phyloP scores from a whole-genome alignment of 106 monocot species.

The Amphibolis antarctica region DNA sequence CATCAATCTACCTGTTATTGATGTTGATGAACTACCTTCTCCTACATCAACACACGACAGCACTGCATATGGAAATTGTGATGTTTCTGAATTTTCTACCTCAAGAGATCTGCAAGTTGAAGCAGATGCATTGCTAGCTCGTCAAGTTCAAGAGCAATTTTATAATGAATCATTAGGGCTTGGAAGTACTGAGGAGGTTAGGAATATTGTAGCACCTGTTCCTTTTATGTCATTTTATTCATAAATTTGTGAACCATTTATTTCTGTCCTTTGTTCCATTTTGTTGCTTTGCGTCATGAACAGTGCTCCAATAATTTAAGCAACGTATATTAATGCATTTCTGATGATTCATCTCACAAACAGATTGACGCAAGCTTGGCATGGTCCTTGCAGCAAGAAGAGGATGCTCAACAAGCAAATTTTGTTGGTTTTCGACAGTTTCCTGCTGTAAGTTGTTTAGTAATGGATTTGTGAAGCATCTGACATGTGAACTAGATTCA shows the following conservation, averaged over 20 bases:
- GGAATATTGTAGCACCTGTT: too few relatives aligned
- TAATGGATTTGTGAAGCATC: background rate
- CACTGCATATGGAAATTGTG: background rate
- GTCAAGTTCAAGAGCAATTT: slow-evolving; percentile 74
- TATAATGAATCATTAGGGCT: slow-evolving; percentile 38
- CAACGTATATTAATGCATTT: background rate
- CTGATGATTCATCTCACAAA: background rate
- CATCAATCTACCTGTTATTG: slow-evolving; percentile 26
- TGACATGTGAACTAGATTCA: too few relatives aligned
- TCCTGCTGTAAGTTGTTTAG: slow-evolving; percentile 9
- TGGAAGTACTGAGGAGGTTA: slow-evolving; percentile 39
- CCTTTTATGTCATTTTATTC: background rate
- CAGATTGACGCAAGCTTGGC: slow-evolving; percentile 47
- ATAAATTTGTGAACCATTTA: background rate
- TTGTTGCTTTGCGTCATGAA: too few relatives aligned
- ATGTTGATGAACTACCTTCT: slow-evolving; percentile 41
- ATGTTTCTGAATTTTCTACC: slow-evolving; percentile 13
- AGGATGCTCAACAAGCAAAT: slow-evolving; percentile 16
- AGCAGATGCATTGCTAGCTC: slow-evolving; percentile 71
- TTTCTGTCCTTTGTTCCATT: background rate
- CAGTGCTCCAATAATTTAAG: too few relatives aligned
- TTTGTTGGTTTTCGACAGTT: slow-evolving; percentile 7
- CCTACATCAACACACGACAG: slow-evolving; percentile 17
- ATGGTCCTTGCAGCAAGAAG: slow-evolving; percentile 48
- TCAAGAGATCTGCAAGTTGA: slow-evolving; percentile 34